A percentile compares a stretch with the other conserved stretches of the same genome.
Conservation (phyloP, 805 yeast species). For the Candida sakaeoensis region DNA sequence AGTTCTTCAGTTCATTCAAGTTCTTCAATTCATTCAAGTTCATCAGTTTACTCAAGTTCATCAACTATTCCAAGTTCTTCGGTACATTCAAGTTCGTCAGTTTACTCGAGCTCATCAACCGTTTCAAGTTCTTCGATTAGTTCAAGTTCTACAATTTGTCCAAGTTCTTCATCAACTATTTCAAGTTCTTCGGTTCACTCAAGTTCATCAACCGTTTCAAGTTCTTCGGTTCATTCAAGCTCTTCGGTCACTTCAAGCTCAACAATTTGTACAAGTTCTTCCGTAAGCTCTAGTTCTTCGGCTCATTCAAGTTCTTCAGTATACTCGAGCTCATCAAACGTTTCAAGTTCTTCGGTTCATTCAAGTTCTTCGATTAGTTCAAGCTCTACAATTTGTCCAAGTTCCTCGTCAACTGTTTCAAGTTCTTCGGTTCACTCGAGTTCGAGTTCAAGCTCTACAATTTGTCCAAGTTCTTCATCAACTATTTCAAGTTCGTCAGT, state of each 20-base stretch:
- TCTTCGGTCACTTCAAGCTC: slow-evolving; percentile 1
- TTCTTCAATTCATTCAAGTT: neutral
- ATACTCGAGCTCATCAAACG: too few relatives aligned
- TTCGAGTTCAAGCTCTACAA: neutral
- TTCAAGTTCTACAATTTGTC: neutral
- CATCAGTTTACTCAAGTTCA: neutral
- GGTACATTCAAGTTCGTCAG: too few relatives aligned
- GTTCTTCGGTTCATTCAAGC: slow-evolving; percentile 1
- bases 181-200: neutral
- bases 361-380: neutral
- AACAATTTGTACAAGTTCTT: neutral
- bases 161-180: neutral
- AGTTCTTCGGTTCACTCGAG: neutral
- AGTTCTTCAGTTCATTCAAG: too few relatives aligned
- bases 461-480: neutral
- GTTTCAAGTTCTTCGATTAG: neutral
- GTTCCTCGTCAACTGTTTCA: neutral
- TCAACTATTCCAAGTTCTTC: too few relatives aligned
- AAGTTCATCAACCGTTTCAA: neutral
- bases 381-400: neutral
- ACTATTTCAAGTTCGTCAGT: neutral
- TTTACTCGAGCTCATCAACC: neutral
- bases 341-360: neutral
- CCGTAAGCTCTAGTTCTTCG: neutral
- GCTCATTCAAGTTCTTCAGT: too few relatives aligned